phyloP scores from a whole-genome alignment of 345 rosid genomes.

The Heritiera fomes region DNA sequence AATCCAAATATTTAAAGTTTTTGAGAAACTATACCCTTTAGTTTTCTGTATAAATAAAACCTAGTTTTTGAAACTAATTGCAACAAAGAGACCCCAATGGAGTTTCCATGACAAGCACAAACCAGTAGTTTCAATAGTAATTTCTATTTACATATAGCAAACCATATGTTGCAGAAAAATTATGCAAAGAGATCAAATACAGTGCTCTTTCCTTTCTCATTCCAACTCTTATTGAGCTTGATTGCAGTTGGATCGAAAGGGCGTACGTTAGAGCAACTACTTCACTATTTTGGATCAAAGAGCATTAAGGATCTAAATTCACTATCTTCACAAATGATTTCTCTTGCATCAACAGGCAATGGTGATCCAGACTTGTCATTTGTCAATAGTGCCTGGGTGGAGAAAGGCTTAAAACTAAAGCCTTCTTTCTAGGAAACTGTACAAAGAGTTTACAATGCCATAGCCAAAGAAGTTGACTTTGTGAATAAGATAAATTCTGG shows the following conservation, averaged over 20 bases:
- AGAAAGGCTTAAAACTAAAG: neutral
- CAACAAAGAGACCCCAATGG: neutral
- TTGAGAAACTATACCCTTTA: neutral
- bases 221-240: conserved; percentile 23
- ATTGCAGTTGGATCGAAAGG: conserved; percentile 22
- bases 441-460: neutral
- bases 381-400: neutral
- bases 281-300: neutral
- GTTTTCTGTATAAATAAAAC: neutral
- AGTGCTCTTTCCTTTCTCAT: conserved; percentile 28
- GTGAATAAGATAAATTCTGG: neutral
- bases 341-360: neutral
- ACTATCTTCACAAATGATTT: neutral
- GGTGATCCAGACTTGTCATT: conserved; percentile 12
- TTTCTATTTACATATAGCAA: conserved; percentile 16
- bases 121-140: neutral
- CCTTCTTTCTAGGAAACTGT: neutral
- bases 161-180: conserved; percentile 8
- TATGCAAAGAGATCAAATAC: conserved; percentile 18
- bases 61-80: neutral
- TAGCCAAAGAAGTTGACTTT: neutral
- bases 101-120: neutral
- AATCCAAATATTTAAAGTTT: too few relatives aligned
- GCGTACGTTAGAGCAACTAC: neutral
- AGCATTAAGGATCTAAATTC: neutral